Evolutionary conservation across 2,329 filamentous ascomycete species (phyloP).

Genomic region (Alternaria triticina): DNA sequence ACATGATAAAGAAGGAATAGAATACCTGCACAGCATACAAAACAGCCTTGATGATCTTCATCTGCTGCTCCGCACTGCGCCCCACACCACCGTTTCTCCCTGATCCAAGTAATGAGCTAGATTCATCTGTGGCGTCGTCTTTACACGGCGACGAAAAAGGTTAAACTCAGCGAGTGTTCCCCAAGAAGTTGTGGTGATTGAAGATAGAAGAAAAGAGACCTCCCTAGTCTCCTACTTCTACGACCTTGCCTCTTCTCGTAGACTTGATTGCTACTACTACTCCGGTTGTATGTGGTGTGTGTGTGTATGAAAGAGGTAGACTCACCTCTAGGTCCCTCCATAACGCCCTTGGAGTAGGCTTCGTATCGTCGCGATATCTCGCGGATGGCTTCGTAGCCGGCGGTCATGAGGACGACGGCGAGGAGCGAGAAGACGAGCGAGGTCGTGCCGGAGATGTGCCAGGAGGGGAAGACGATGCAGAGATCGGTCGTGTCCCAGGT

Average conservation of each 20-base stretch:
- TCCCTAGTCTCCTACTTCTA: constrained; percentile 9
- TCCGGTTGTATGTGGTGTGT: neutral
- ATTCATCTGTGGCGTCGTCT: constrained; percentile 51
- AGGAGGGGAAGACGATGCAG: constrained; percentile 92
- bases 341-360: constrained; percentile 36
- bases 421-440: constrained; percentile 83
- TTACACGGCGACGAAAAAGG: constrained; percentile 13
- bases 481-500: constrained; percentile 94
- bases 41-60: constrained; percentile 78
- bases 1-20: constrained; percentile 99
- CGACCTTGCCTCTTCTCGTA: neutral
- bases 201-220: constrained; percentile 12
- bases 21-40: constrained; percentile 95
- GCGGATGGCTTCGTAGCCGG: constrained; percentile 92
- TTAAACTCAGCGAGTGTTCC: constrained; percentile 35
- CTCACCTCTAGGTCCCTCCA: constrained; percentile 44
- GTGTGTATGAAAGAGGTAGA: constrained; percentile 8
- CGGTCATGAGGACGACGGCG: constrained; percentile 79
- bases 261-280: neutral
- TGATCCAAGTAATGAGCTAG: constrained; percentile 75
- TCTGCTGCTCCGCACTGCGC: constrained; percentile 69
- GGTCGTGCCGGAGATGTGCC: constrained; percentile 78
- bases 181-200: constrained; percentile 14
- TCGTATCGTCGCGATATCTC: constrained; percentile 81
- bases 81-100: constrained; percentile 63